These are phyloP conservation scores for Chamaecyparis obtusa DNA, from an alignment of 75 land plant genomes.

Conservation along the genomic window DNA sequence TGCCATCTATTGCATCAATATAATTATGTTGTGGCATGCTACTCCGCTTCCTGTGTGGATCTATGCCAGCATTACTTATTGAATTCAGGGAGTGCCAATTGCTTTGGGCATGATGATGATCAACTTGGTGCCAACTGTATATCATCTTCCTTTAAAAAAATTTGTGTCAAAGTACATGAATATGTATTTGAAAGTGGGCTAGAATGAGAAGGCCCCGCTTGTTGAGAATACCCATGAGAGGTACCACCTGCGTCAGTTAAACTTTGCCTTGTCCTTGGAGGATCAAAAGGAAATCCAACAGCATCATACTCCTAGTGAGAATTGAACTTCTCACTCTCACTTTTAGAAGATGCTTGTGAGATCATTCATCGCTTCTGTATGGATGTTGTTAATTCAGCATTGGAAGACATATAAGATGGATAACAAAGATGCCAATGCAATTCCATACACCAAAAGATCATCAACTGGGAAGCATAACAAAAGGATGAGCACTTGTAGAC, in stretches of 20 bases:
- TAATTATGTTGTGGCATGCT: constrained; percentile 25
- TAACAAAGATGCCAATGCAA: too few species aligned
- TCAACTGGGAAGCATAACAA: too few species aligned
- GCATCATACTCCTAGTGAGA: constrained; percentile 67
- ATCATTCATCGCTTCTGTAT: constrained; percentile 67
- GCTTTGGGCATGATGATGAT: constrained; percentile 21
- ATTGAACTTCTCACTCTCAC: constrained; percentile 79
- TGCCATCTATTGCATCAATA: constrained; percentile 26
- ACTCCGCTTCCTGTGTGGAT: constrained; percentile 26
- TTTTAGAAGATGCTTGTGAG: constrained; percentile 39
- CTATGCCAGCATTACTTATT: constrained; percentile 33
- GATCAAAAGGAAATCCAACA: constrained; percentile 84
- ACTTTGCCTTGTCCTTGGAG: constrained; percentile 44
- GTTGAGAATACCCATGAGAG: constrained; percentile 23
- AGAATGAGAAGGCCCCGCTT: constrained; percentile 59
- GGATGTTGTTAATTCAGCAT: too few species aligned
- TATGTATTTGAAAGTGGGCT: constrained; percentile 52
- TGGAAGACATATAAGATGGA: too few species aligned
- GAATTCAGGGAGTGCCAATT: constrained; percentile 28
- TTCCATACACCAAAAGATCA: too few species aligned
- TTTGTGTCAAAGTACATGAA: constrained; percentile 42
- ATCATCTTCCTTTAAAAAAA: constrained; percentile 58
- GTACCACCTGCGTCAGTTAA: constrained; percentile 23
- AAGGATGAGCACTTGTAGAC: too few species aligned
- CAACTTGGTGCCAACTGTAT: constrained; percentile 41